These are phyloP conservation scores for Ajuga reptans DNA, from an alignment of 305 asterid species.

Conservation along the genomic window DNA sequence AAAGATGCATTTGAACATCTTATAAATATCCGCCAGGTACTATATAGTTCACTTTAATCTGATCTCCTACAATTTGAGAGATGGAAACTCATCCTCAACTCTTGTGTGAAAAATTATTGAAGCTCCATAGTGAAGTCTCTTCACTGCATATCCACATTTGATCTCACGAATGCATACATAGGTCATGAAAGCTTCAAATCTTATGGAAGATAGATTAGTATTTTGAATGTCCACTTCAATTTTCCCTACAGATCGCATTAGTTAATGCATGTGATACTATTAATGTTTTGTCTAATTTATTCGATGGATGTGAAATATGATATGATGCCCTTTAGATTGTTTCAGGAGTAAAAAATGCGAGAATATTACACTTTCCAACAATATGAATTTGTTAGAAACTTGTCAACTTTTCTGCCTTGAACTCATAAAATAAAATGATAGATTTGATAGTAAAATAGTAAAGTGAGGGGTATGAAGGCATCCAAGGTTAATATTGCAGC, in stretches of 20 bases:
- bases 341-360: background rate
- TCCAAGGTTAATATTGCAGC: background rate
- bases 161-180: background rate
- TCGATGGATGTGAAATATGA: background rate
- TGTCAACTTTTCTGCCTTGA: background rate
- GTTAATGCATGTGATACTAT: background rate
- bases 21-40: slow-evolving; percentile 94
- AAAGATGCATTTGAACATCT: slow-evolving; percentile 96
- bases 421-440: slow-evolving; percentile 2
- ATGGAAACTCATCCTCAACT: background rate
- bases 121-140: background rate
- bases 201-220: background rate
- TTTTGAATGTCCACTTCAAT: background rate
- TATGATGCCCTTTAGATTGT: background rate
- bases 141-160: background rate
- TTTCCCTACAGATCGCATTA: background rate
- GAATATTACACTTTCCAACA: background rate
- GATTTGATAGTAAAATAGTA: background rate
- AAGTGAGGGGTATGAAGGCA: background rate
- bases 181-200: background rate
- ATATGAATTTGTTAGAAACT: background rate
- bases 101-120: background rate
- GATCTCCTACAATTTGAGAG: background rate
- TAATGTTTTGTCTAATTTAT: background rate
- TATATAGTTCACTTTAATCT: background rate